Base-by-base conservation (phyloP, 257 asterid genomes). In the Buddleja alternifolia region DNA sequence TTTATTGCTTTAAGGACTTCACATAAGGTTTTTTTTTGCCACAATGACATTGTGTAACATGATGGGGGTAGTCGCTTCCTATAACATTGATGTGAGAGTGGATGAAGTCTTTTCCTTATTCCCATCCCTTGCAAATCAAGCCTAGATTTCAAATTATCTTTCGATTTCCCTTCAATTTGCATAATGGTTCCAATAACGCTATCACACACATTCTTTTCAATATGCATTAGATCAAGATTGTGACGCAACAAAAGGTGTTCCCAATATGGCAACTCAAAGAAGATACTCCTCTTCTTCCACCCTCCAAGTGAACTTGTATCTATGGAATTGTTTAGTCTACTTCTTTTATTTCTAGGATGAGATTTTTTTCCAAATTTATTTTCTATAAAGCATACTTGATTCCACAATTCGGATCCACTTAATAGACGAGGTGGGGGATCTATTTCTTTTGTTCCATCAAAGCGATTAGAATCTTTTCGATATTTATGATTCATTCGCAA, bases 181-280 rank as follows among this genome's bases (percentile, higher is more conserved):
- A 62, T 3, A 2, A 75, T 25, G 4, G 57, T 63, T 1, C 64
- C 23, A 0, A 41, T 29, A 11, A 60, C 20, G 5, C 17, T 59
- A 3, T 58, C 63, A 20, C 40, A 58, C 2, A 66, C 24, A 8
- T 76, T 66, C 19, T 52, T 66, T 9, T 70, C 70, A 9, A 65
- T 59, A 41, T 65, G 74, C 73, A 60, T 60, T 0, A 61, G 2
- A 8, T 65, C 77, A 23, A 70, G 53, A 58, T 63, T 53, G 10
- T 71, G 81, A 0, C 36, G 55, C 7, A 61, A 7, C 10, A 41
- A 3, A 3, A 48, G 55, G 0, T 48, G 23, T 17, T 21, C 24
- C 75, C 59, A 53, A 63, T 53, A 77, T 0, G 71, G 63, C 16
- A 77, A 24, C n/a, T 72, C 39, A 54, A 66, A 67, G 17, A 72